Evolutionary conservation across 73 alveolate genomes (phyloP).

Genomic region (Paraurostyla sp.): DNA sequence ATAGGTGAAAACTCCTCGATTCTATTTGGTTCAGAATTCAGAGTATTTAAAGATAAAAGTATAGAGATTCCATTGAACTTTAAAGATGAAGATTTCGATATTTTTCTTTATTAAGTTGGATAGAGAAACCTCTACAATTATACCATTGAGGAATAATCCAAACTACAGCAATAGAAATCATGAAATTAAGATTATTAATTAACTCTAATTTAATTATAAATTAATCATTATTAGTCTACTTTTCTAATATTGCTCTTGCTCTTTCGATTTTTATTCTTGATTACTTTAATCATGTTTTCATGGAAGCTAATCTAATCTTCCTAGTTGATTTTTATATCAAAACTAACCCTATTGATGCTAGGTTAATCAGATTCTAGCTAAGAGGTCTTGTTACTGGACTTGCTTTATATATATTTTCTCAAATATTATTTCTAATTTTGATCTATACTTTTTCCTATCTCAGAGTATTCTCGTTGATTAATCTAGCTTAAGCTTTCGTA

Average conservation of each 20-base stretch:
- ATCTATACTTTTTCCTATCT: too few relatives aligned
- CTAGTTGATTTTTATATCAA: neutral
- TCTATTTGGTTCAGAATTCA: neutral
- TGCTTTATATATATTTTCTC: too few relatives aligned
- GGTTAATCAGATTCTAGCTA: neutral
- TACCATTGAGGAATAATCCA: neutral
- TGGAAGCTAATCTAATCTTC: too few relatives aligned
- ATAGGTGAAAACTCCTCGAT: neutral
- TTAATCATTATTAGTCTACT: neutral
- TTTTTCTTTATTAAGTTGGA: neutral
- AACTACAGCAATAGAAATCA: neutral
- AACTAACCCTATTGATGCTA: neutral
- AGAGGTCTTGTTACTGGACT: too few relatives aligned
- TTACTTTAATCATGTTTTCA: too few relatives aligned
- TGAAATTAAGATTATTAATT: neutral
- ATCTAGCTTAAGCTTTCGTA: too few relatives aligned
- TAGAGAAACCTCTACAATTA: neutral
- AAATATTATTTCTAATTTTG: too few relatives aligned
- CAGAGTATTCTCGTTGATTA: too few relatives aligned
- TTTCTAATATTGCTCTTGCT: too few relatives aligned
- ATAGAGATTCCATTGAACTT: conserved; percentile 21
- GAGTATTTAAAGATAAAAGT: conserved; percentile 2
- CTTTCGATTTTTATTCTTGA: too few relatives aligned
- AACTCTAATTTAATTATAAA: neutral
- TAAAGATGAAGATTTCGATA: conserved; percentile 37